phyloP scores from a whole-genome alignment of 2,329 filamentous ascomycete genomes.

The Bipolaris cookei region DNA sequence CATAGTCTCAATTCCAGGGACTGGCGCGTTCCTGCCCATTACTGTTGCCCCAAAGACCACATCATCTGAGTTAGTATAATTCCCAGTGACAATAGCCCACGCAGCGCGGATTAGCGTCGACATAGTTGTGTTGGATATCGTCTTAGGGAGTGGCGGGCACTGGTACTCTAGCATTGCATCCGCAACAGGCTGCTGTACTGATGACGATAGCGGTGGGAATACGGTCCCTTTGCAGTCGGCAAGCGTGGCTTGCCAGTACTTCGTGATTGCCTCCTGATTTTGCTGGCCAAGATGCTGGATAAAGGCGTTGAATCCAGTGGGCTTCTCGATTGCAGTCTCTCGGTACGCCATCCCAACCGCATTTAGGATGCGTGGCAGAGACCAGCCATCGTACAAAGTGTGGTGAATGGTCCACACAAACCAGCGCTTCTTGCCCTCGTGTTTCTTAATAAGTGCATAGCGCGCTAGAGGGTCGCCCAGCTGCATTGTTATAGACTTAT shows the following conservation, averaged over 20 bases:
- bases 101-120: constrained; percentile 32
- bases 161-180: constrained; percentile 4
- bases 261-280: background rate
- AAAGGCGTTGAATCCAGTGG: constrained; percentile 22
- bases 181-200: constrained; percentile 14
- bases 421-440: background rate
- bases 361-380: constrained; percentile 7
- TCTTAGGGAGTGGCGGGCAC: background rate
- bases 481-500: constrained; percentile 3
- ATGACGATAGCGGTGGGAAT: constrained; percentile 18
- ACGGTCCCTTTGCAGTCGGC: background rate
- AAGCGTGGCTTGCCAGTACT: background rate
- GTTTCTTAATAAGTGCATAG: constrained; percentile 15
- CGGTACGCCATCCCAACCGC: constrained; percentile 12
- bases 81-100: constrained; percentile 35
- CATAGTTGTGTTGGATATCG: background rate
- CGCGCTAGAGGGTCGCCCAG: constrained; percentile 19
- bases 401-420: constrained; percentile 49
- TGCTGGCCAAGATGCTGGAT: constrained; percentile 17
- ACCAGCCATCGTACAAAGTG: constrained; percentile 45
- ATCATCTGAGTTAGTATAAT: constrained; percentile 21
- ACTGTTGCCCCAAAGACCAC: constrained; percentile 2
- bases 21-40: background rate
- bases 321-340: background rate
- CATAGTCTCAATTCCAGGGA: constrained; percentile 23